A percentile compares a stretch with the other conserved stretches of the same genome.
Evolutionary conservation across 768 basidiomycete genomes (phyloP).

Genomic region (Austroboletus festivus): DNA sequence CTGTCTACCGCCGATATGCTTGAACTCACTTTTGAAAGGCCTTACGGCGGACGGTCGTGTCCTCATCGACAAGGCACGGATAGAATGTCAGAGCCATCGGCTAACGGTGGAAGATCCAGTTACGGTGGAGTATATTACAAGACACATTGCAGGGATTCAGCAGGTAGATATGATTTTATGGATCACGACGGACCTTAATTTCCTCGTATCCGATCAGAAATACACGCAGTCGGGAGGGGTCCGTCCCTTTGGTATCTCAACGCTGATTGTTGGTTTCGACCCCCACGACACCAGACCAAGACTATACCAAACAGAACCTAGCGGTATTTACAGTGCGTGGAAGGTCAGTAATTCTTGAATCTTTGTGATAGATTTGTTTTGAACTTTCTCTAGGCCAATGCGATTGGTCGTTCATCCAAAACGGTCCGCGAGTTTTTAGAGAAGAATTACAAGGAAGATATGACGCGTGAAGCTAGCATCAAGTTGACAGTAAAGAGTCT

Average conservation of each 20-base stretch:
- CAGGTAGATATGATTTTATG: conserved; percentile 55
- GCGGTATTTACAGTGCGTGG: conserved; percentile 98
- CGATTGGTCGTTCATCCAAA: conserved; percentile 96
- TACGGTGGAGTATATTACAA: conserved; percentile 96
- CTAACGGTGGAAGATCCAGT: conserved; percentile 98
- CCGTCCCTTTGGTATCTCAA: conserved; percentile 96
- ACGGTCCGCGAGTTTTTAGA: conserved; percentile 98
- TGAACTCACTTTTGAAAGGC: conserved; percentile 47
- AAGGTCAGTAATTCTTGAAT: conserved; percentile 54
- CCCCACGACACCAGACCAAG: conserved; percentile 85
- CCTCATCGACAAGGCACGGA: conserved; percentile 94
- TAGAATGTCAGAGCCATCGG: conserved; percentile 97
- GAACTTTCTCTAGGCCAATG: conserved; percentile 70
- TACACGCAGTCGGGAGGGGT: conserved; percentile 99
- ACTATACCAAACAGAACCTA: conserved; percentile 95
- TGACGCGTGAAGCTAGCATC: conserved; percentile 85
- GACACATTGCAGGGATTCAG: conserved; percentile 98
- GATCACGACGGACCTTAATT: not conserved
- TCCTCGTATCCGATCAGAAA: conserved; percentile 45
- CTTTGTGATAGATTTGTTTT: not conserved
- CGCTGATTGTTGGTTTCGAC: conserved; percentile 95
- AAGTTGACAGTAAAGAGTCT: conserved; percentile 94
- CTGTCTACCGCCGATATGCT: conserved; percentile 2
- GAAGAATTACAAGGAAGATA: conserved; percentile 93
- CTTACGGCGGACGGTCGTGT: conserved; percentile 97